These are phyloP conservation scores for Moelleriella libera DNA, from an alignment of 2,329 filamentous ascomycete species.

Conservation along the genomic window DNA sequence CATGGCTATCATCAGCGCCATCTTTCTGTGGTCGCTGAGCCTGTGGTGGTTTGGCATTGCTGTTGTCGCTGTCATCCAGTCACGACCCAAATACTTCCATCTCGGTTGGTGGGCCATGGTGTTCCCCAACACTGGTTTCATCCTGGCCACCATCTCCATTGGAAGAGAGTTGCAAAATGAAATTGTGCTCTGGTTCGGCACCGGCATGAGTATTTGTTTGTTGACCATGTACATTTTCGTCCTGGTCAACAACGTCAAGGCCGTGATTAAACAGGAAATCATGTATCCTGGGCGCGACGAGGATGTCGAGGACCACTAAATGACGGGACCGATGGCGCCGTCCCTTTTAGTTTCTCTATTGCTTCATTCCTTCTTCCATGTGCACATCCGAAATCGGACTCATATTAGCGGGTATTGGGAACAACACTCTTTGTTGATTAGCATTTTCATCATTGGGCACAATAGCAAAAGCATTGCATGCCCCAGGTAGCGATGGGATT, in stretches of 20 bases:
- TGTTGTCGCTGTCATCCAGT: constrained; percentile 17
- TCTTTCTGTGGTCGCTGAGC: constrained; percentile 51
- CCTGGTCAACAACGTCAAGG: constrained; percentile 26
- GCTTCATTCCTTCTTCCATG: background rate
- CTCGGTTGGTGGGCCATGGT: constrained; percentile 52
- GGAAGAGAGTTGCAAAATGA: constrained; percentile 31
- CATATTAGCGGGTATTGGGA: too few relatives aligned
- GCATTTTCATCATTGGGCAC: too few relatives aligned
- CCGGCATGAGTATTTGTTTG: constrained; percentile 34
- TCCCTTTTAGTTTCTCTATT: background rate
- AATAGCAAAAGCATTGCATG: too few relatives aligned
- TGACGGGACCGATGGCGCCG: background rate
- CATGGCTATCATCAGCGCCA: constrained; percentile 30
- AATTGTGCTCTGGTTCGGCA: constrained; percentile 30
- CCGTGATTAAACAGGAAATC: constrained; percentile 36
- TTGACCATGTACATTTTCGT: constrained; percentile 27
- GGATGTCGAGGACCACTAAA: constrained; percentile 28
- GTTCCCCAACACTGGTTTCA: constrained; percentile 48
- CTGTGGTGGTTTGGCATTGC: constrained; percentile 41
- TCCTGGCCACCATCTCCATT: constrained; percentile 40
- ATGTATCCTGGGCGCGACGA: constrained; percentile 41
- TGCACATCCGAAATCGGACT: too few relatives aligned
- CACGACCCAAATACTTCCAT: constrained; percentile 36
- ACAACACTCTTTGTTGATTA: too few relatives aligned
- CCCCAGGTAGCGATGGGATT: too few relatives aligned